phyloP scores from a whole-genome alignment of 2,329 filamentous ascomycete genomes.

The Graphiopsis chlorocephala region DNA sequence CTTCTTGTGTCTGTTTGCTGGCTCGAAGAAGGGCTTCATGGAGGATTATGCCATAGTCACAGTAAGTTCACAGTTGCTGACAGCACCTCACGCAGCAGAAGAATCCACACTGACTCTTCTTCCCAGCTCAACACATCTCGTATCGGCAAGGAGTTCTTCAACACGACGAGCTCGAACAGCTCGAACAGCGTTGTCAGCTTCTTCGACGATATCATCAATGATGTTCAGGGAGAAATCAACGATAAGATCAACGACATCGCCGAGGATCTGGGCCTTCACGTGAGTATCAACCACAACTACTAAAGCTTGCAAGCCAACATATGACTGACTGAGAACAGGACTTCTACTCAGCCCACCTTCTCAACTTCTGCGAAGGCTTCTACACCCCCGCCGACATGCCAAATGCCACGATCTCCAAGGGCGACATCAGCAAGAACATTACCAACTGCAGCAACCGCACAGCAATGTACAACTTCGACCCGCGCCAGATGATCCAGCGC shows the following conservation, averaged over 20 bases:
- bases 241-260: constrained; percentile 43
- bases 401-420: constrained; percentile 40
- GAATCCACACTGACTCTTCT: background rate
- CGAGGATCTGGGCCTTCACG: constrained; percentile 50
- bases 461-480: constrained; percentile 57
- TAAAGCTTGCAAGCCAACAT: background rate
- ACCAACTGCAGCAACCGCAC: constrained; percentile 54
- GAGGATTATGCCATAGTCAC: constrained; percentile 57
- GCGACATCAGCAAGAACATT: constrained; percentile 50
- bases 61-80: constrained; percentile 35
- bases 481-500: constrained; percentile 48
- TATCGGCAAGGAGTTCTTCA: constrained; percentile 43
- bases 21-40: constrained; percentile 54
- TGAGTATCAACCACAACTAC: background rate
- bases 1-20: constrained; percentile 61
- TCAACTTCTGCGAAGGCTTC: constrained; percentile 57
- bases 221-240: constrained; percentile 42
- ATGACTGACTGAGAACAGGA: constrained; percentile 32
- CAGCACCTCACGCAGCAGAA: too few species aligned
- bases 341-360: constrained; percentile 61
- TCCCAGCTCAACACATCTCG: constrained; percentile 55
- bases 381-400: constrained; percentile 43
- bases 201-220: constrained; percentile 33
- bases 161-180: constrained; percentile 22
- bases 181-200: constrained; percentile 30